phyloP scores from a whole-genome alignment of 2,329 filamentous ascomycete species.

The Pyrenophora graminea region DNA sequence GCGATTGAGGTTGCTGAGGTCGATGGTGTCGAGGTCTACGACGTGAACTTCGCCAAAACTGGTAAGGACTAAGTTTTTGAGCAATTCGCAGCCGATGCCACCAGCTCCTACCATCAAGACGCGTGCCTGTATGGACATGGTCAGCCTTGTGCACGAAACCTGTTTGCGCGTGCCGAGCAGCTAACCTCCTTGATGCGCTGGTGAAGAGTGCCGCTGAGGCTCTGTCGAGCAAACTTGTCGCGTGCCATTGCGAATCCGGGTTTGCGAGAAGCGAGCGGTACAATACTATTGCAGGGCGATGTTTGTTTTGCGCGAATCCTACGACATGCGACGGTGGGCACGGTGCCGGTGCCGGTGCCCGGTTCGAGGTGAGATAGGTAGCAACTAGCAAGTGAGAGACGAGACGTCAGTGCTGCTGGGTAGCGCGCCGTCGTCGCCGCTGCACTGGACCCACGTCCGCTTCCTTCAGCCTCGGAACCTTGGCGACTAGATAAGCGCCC shows the following conservation, averaged over 20 bases:
- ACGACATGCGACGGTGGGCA: conserved; percentile 25
- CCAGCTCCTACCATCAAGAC: conserved; percentile 95
- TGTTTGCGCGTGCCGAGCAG: conserved; percentile 6
- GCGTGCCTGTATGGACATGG: conserved; percentile 68
- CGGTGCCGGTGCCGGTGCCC: conserved; percentile 4
- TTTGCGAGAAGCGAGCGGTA: conserved; percentile 1
- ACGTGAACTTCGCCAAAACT: conserved; percentile 94
- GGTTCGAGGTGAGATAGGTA: conserved; percentile 14
- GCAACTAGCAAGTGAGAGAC: conserved; percentile 18
- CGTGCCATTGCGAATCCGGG: conserved; percentile 49
- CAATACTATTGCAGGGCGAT: neutral
- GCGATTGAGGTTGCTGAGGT: conserved; percentile 94
- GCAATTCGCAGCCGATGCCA: conserved; percentile 94
- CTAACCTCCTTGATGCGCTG: conserved; percentile 68
- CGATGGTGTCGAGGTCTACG: conserved; percentile 97
- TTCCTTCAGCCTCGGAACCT: conserved; percentile 31
- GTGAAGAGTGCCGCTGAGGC: conserved; percentile 64
- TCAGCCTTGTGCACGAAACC: conserved; percentile 25
- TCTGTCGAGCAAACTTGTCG: conserved; percentile 60
- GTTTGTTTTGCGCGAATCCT: conserved; percentile 14
- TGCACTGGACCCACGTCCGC: conserved; percentile 15
- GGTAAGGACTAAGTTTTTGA: conserved; percentile 92
- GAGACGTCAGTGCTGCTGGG: conserved; percentile 26
- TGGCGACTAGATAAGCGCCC: conserved; percentile 27
- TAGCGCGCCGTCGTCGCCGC: conserved; percentile 12